phyloP scores from a whole-genome alignment of 2,329 filamentous ascomycete species.

The Phaeoacremonium minimum region DNA sequence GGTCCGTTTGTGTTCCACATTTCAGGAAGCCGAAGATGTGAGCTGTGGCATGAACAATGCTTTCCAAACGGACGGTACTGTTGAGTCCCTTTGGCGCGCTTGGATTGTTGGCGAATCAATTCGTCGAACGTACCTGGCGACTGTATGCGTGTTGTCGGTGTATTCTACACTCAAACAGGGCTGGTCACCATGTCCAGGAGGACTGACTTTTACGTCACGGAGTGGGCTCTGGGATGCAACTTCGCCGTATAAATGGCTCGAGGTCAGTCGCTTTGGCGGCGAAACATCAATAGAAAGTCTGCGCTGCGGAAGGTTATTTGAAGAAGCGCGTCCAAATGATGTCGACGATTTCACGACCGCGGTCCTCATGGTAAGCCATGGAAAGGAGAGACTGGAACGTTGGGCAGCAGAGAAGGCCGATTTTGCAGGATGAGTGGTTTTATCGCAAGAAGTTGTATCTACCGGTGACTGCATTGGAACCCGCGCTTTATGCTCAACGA shows the following conservation, averaged over 20 bases:
- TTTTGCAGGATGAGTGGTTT: too few relatives aligned
- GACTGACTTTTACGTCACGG: slow-evolving; percentile 15
- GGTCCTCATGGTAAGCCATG: too few relatives aligned
- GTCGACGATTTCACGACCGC: slow-evolving; percentile 12
- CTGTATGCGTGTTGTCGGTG: slow-evolving; percentile 5
- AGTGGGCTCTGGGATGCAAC: slow-evolving; percentile 14
- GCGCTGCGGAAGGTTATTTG: slow-evolving; percentile 5
- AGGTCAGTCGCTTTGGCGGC: slow-evolving; percentile 4
- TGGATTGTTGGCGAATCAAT: slow-evolving; percentile 18
- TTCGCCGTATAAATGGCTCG: slow-evolving; percentile 16
- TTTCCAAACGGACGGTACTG: background rate
- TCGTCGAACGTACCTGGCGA: slow-evolving; percentile 16
- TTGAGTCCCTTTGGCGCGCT: slow-evolving; percentile 14
- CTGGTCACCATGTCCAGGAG: slow-evolving; percentile 11
- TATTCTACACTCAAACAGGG: slow-evolving; percentile 11
- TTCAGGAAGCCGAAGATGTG: background rate
- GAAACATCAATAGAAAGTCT: slow-evolving; percentile 4
- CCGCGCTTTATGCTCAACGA: too few relatives aligned
- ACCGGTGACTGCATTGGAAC: too few relatives aligned
- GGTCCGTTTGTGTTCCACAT: too few relatives aligned
- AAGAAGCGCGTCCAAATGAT: slow-evolving; percentile 7
- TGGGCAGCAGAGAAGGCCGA: too few relatives aligned
- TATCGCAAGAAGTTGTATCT: too few relatives aligned
- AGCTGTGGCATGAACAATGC: slow-evolving; percentile 1
- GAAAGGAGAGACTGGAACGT: too few relatives aligned